Evolutionary conservation across 1,139 yeast species (phyloP).

Genomic region (Zygosaccharomyces pseudobailii): DNA sequence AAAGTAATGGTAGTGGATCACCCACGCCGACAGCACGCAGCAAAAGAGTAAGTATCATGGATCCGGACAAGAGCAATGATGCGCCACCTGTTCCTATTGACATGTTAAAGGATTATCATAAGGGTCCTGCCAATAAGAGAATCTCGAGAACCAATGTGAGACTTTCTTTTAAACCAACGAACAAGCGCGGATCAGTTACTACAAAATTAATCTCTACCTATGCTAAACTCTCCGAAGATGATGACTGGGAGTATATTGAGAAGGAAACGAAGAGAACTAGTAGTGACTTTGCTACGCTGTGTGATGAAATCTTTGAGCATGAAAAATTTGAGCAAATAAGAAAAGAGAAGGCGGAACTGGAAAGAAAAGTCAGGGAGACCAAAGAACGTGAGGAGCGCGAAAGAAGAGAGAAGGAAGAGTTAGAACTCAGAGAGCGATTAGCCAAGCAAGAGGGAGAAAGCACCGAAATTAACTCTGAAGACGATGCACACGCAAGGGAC

Average conservation of each 20-base stretch:
- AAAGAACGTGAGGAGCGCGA: slow-evolving; percentile 49
- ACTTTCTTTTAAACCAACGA: slow-evolving; percentile 36
- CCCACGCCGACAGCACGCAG: slow-evolving; percentile 31
- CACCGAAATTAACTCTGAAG: too few species aligned
- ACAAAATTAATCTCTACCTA: slow-evolving; percentile 64
- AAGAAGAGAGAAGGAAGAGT: slow-evolving; percentile 36
- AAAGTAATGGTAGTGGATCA: slow-evolving; percentile 20
- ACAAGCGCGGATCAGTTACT: slow-evolving; percentile 67
- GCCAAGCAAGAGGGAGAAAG: slow-evolving; percentile 18
- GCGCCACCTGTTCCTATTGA: slow-evolving; percentile 38
- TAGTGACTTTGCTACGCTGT: slow-evolving; percentile 69
- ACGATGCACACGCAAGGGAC: slow-evolving; percentile 23
- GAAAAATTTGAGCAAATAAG: slow-evolving; percentile 55
- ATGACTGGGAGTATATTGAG: slow-evolving; percentile 67
- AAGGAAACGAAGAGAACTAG: slow-evolving; percentile 72
- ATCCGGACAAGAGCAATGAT: slow-evolving; percentile 12
- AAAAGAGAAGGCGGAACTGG: slow-evolving; percentile 46
- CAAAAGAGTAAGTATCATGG: slow-evolving; percentile 25
- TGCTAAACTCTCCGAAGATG: slow-evolving; percentile 63
- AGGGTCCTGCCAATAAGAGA: slow-evolving; percentile 18
- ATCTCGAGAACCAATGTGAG: slow-evolving; percentile 34
- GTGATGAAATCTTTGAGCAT: slow-evolving; percentile 69
- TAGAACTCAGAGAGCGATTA: slow-evolving; percentile 13
- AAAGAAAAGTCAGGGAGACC: slow-evolving; percentile 41
- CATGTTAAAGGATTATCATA: slow-evolving; percentile 30